phyloP scores from a whole-genome alignment of 2,329 filamentous ascomycete species.

The Decorospora gaudefroyi region DNA sequence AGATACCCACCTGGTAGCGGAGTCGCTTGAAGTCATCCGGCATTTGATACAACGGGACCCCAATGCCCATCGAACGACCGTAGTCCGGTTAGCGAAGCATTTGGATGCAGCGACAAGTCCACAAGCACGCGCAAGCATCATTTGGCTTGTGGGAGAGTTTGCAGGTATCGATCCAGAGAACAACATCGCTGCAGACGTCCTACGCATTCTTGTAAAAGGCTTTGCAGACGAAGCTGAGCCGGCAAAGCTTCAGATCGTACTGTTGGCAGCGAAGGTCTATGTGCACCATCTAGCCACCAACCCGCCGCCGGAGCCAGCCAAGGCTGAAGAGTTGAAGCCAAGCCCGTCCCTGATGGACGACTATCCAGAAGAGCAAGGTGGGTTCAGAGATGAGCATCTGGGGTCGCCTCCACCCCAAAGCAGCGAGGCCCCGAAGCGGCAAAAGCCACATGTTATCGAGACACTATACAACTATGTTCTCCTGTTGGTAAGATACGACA shows the following conservation, averaged over 20 bases:
- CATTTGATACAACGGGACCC: slow-evolving; percentile 94
- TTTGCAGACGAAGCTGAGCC: slow-evolving; percentile 83
- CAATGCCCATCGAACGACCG: slow-evolving; percentile 76
- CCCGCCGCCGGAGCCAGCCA: slow-evolving; percentile 46
- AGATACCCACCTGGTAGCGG: slow-evolving; percentile 85
- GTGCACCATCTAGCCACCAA: slow-evolving; percentile 79
- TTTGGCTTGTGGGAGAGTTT: slow-evolving; percentile 97
- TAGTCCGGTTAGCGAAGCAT: slow-evolving; percentile 86
- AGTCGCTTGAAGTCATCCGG: slow-evolving; percentile 91
- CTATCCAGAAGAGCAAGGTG: slow-evolving; percentile 44
- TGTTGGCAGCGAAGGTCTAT: slow-evolving; percentile 96
- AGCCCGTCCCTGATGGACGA: slow-evolving; percentile 32
- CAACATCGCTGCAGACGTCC: slow-evolving; percentile 89
- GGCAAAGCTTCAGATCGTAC: slow-evolving; percentile 87
- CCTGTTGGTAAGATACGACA: slow-evolving; percentile 86
- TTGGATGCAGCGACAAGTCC: slow-evolving; percentile 86
- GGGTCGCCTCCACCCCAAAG: slow-evolving; percentile 19
- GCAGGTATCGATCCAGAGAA: slow-evolving; percentile 77
- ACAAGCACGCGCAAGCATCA: slow-evolving; percentile 87
- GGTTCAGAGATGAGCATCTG: slow-evolving; percentile 39
- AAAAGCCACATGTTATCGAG: slow-evolving; percentile 69
- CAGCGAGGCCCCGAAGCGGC: slow-evolving; percentile 27
- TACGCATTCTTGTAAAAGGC: slow-evolving; percentile 82
- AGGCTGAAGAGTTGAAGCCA: slow-evolving; percentile 37
- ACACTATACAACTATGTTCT: slow-evolving; percentile 84